Base-by-base conservation (phyloP, 495 filamentous ascomycete species). In the Penicillium goetzii region DNA sequence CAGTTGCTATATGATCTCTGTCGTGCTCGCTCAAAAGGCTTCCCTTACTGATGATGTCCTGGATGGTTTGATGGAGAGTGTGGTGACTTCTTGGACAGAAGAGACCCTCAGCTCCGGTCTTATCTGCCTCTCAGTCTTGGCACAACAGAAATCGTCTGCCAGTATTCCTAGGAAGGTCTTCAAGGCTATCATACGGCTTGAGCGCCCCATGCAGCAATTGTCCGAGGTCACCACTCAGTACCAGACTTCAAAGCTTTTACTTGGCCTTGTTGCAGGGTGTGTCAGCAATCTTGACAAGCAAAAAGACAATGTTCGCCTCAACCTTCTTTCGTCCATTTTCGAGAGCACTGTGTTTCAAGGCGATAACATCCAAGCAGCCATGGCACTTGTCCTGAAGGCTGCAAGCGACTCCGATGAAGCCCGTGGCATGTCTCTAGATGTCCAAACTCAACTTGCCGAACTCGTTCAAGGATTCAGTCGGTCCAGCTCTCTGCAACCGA, bases 1-100 rank as follows among this genome's bases (percentile, higher is more conserved):
- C 63, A 92, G 89, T 23, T 92, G 88, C 68, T 97, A 96, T 71
- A 97, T 96, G 92, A 85, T 97, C 28, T 82, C 92, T 26, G 88
- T 91, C 0, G 85, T 97, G 57, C 79, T 98, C 56, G 92, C 88
- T 10, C 88, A 91, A 23, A 98, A 97, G 72, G 86, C 88, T 10
- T 79, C 81, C 25, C 81, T 97, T 17, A 84, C 89, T 28, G 92
- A 97, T 65, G 84, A 84, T 53, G 84, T 92, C 4, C 75, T 97
- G 28, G 80, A 87, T 59, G 86, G 86, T 5, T 79, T 98, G 64
- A 97, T 98, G 93, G 89, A 93, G 65, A 90, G 91, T 50, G 82
- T 97, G 23, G 88, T 89, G 12, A 77, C 76, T 25, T 89, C 89
- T 8, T 96, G 90, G 90, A 88, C 85, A 1, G 68, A 78, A 26